These are phyloP conservation scores for Protoeuglena noctilucae DNA, from an alignment of 139 green algal genomes.

Conservation along the genomic window DNA sequence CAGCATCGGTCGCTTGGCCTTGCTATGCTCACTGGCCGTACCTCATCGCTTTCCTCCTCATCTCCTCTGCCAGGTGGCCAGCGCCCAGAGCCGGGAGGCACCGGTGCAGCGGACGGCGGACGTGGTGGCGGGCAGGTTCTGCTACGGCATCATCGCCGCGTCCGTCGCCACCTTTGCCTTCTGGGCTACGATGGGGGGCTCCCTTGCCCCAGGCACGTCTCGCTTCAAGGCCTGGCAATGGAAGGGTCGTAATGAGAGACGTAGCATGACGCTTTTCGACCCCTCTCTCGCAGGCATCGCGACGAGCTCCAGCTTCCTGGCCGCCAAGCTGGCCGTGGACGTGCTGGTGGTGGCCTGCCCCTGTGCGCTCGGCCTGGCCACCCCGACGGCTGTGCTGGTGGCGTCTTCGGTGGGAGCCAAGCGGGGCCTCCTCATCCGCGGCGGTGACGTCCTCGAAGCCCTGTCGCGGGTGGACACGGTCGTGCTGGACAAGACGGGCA, in stretches of 20 bases:
- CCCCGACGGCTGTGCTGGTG: constrained; percentile 82
- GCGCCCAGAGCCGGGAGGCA: constrained; percentile 49
- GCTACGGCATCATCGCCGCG: constrained; percentile 73
- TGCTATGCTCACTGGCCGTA: no score
- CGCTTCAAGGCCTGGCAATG: neutral
- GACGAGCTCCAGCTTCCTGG: no score
- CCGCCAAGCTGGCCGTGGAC: constrained; percentile 66
- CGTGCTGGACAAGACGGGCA: constrained; percentile 95
- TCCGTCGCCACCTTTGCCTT: constrained; percentile 67
- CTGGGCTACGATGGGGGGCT: constrained; percentile 35
- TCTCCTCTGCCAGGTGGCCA: constrained; percentile 20
- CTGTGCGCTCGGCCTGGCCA: constrained; percentile 89
- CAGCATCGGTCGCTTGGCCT: no score
- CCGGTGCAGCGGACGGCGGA: constrained; percentile 84
- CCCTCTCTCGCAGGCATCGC: no score
- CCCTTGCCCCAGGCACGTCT: neutral
- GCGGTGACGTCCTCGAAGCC: constrained; percentile 76
- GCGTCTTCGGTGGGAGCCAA: constrained; percentile 49
- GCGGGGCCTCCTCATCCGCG: constrained; percentile 68
- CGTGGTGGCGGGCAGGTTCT: constrained; percentile 71
- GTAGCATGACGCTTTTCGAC: constrained; percentile 26
- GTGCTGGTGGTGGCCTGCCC: constrained; percentile 93
- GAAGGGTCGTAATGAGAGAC: neutral
- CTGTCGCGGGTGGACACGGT: constrained; percentile 48
- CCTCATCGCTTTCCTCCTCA: no score